These are phyloP conservation scores for Syncephalastrum sp. DNA, from an alignment of 371 early-diverging fungal species.

Conservation along the genomic window DNA sequence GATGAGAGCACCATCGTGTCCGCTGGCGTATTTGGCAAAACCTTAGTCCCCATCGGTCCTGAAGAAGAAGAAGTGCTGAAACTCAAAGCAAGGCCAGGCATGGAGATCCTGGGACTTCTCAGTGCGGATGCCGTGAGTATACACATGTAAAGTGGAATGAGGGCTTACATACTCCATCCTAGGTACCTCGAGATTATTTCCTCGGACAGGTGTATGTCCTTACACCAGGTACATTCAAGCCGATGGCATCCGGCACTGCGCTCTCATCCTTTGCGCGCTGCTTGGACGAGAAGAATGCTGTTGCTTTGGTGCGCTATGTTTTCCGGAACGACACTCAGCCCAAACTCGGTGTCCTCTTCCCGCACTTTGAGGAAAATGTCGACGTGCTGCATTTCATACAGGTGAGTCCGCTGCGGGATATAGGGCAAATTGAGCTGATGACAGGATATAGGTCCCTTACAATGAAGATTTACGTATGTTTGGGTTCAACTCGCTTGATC, in stretches of 20 bases:
- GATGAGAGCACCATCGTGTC: conserved; percentile 10
- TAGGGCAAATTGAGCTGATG: background rate
- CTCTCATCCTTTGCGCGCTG: conserved; percentile 59
- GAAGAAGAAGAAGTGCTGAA: conserved; percentile 63
- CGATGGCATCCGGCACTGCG: conserved; percentile 29
- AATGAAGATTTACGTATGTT: conserved; percentile 64
- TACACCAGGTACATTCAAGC: conserved; percentile 24
- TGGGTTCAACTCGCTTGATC: conserved; percentile 52
- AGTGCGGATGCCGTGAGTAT: conserved; percentile 31
- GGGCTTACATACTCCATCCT: background rate
- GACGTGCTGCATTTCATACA: conserved; percentile 57
- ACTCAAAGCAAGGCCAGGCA: conserved; percentile 54
- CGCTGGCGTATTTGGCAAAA: conserved; percentile 72
- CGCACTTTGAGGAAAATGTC: conserved; percentile 44
- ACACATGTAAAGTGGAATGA: background rate
- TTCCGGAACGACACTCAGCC: conserved; percentile 51
- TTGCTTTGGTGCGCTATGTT: conserved; percentile 67
- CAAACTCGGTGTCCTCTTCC: conserved; percentile 64
- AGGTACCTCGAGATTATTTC: conserved; percentile 64
- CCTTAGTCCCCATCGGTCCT: conserved; percentile 56
- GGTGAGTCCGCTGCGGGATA: conserved; percentile 27
- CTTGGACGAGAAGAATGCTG: conserved; percentile 47
- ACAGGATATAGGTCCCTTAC: conserved; percentile 59
- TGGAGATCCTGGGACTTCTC: conserved; percentile 63
- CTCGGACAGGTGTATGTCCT: conserved; percentile 54